Base-by-base conservation (phyloP, 164 flowering plant species). In the Piper longum region DNA sequence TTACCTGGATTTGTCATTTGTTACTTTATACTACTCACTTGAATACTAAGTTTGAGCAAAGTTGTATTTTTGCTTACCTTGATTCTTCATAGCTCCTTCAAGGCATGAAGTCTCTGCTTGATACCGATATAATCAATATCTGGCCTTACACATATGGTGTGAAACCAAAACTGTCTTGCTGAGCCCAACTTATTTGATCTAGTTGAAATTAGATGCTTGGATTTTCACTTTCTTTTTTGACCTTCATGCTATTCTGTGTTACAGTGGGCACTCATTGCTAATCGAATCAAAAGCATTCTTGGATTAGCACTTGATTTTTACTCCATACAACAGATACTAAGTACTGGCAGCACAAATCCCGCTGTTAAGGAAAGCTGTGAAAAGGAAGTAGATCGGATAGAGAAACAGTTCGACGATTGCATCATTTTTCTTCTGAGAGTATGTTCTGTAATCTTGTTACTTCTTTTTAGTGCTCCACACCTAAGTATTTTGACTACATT, bases 401-500 rank as follows among this genome's bases (percentile, higher is more conserved):
- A 86, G 78, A 95, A 87, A 74, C 92, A 91, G 73, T 95, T 91
- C 64, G 93, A 91, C 72, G 96, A 95, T 56, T 95, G 99, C 85
- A 82, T 91, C 61, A 81, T 91, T 61, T 91, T 95, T 77, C 96
- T 95, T 67, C 93, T 95, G 67, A 85, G 93, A 72, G 99, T 93
- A 82, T 4, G 19, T 16, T 16, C 16, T 55, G n/a, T 26, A 2
- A 26, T 8, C 5, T 5, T 0, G 9, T 11, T 55, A 26, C 16
- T 55, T 13, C 16, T 55, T 55, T 14, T 6, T 13, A 16, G 2
- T 55, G 57, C 16, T 26, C 36, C 26, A n/a, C 60, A 58, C 36
- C 17, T 11, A 8, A 17, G 36, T 26, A 26, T 26, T 26, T 26
- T 26, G 1, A 26, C 36, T 26, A 26, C 36, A 26, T 26, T 26